Evolutionary conservation across 495 filamentous ascomycete species (phyloP), one percentile per base, ranked within the genome.

Genomic region (Aspergillus campestris): DNA sequence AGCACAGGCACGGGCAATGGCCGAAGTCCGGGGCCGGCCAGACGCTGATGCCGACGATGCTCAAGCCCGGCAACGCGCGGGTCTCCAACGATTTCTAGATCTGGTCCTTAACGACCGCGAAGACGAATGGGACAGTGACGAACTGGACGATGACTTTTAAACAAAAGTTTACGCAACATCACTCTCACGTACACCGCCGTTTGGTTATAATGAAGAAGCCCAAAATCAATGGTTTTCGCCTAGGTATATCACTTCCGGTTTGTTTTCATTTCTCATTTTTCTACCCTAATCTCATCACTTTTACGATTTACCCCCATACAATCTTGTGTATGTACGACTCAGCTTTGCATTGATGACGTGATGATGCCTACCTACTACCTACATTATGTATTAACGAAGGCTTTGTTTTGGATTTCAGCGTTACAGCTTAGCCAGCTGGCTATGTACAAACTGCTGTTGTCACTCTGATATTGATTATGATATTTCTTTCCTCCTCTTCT

Each of bases 111-210:
- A 77, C 37, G 80, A 83, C 51, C 69, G 75, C 29, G 79, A 80
- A 57, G 78, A 82, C 55, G 80, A 72, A 50, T 82, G 78, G 78
- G 78, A 81, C 55, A 80, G 78, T 45, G 78, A 81, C 55, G 78
- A 80, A 56, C 45, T 81, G 40, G 73, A 74, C 31, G 75, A 73
- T 38, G 64, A 57, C 38, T 70, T 62, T 32, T 67, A 57, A 50
- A 32, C 1, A 24, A 24, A 24, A 24, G 18, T 24, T 24, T 24
- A 24, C 18, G 18, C 18, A 24, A 24, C 9, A 13, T 39, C 42
- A 11, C 15, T 10, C 31, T 30, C 12, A 13, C 27, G 30, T n/a
- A 31, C 9, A 27, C 8, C 14, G 8, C 34, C 8, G 14, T 13
- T 38, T 15, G 0, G 35, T 10, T 7, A 15, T 4, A 13, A 39